Percentiles rank a stretch among this genome's conserved stretches.
Conservation (phyloP, 129 eudicot genomes). For the Arctium lappa region DNA sequence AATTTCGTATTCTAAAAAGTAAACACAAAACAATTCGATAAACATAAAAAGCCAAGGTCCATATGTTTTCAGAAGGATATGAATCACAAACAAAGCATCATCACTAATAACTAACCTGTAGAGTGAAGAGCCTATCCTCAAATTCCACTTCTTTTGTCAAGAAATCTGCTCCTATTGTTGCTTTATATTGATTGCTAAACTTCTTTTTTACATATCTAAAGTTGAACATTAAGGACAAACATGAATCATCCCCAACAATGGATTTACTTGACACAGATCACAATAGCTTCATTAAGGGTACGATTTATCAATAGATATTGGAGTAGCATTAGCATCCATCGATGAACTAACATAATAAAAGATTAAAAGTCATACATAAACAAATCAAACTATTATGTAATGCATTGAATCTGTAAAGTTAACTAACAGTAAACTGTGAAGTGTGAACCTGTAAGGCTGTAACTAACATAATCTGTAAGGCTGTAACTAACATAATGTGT, state of each 20-base stretch:
- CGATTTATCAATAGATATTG: no score
- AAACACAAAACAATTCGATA: background rate
- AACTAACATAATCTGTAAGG: no score
- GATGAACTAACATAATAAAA: no score
- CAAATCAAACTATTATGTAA: no score
- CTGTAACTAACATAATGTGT: no score
- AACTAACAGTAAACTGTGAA: no score
- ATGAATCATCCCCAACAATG: constrained; percentile 8
- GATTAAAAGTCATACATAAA: no score
- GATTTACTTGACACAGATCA: background rate
- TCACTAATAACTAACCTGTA: constrained; percentile 59
- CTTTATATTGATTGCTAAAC: constrained; percentile 97
- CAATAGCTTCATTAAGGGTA: background rate
- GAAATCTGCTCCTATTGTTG: constrained; percentile 98
- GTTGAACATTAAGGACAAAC: constrained; percentile 41
- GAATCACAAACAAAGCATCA: background rate
- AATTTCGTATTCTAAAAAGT: background rate
- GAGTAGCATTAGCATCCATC: no score
- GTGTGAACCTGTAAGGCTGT: no score
- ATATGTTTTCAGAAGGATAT: background rate
- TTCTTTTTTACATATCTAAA: constrained; percentile 90
- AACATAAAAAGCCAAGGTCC: background rate
- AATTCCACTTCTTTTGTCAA: constrained; percentile 96
- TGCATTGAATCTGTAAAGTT: no score
- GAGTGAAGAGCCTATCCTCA: constrained; percentile 95